These are phyloP conservation scores for Fusarium xylarioides DNA, from an alignment of 2,329 filamentous ascomycete species.

Conservation along the genomic window DNA sequence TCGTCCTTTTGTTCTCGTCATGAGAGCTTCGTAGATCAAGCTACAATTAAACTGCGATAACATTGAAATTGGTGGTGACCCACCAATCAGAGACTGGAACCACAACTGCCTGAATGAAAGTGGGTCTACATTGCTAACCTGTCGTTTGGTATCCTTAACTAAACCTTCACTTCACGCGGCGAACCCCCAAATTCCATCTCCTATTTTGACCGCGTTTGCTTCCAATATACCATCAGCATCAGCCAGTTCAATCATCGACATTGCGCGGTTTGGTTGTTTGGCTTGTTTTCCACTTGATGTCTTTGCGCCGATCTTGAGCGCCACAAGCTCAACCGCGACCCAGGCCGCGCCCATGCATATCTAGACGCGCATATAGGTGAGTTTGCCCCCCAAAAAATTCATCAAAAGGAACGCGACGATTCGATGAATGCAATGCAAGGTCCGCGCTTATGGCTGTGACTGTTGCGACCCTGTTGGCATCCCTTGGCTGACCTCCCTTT, in stretches of 20 bases:
- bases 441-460: neutral
- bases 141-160: neutral
- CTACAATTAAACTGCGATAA: neutral
- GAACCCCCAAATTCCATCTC: slow-evolving; percentile 27
- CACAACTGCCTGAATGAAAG: slow-evolving; percentile 3
- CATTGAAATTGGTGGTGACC: neutral
- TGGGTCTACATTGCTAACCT: neutral
- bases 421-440: neutral
- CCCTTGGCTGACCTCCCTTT: slow-evolving; percentile 30
- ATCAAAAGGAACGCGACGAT: neutral
- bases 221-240: slow-evolving; percentile 13
- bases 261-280: slow-evolving; percentile 9
- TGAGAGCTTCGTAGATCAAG: neutral
- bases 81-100: slow-evolving; percentile 21
- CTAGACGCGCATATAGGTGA: slow-evolving; percentile 34
- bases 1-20: slow-evolving; percentile 1
- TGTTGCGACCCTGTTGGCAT: slow-evolving; percentile 4
- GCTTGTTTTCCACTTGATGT: slow-evolving; percentile 12
- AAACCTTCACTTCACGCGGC: slow-evolving; percentile 37
- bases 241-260: neutral
- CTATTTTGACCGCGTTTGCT: slow-evolving; percentile 24
- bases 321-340: slow-evolving; percentile 38
- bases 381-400: slow-evolving; percentile 18
- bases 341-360: slow-evolving; percentile 41
- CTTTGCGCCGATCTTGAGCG: slow-evolving; percentile 33